Base-by-base conservation (phyloP, 345 rosid genomes). In the Linum trigynum region DNA sequence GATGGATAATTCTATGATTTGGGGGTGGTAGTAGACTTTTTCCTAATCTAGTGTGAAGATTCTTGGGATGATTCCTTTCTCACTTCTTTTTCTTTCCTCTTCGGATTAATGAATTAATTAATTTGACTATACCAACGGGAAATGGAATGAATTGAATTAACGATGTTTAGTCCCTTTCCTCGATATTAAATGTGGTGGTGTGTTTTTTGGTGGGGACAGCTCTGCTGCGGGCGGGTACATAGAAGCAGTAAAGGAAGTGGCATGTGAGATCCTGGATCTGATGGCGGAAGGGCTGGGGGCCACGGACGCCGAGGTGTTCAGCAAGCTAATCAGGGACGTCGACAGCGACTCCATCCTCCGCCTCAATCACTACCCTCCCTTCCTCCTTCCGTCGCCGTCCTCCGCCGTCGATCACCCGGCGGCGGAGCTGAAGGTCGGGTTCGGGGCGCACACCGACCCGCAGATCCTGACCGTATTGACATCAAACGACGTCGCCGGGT, bases 391-490 rank as follows among this genome's bases (percentile, higher is more conserved):
- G 76, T 75, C 84, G 43, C 40, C 71, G 75, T 35, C 55, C 32
- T 23, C 32, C 43, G 39, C 68, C 60, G 7, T 36, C 59, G 64
- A 16, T 59, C 70, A 37, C 66, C 72, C 15, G 56, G 41, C 16
- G 55, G 72, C 50, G 8, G 14, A 55, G 59, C 6, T 55, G 69
- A 75, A 79, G 58, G 76, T 90, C 32, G 99, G 99, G 7, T 84
- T 94, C 16, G 99, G 99, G 2, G 99, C 87, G 76, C 97, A 94
- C 67, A 85, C 97, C 38, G 99, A 94, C 87, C 99, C 97, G 78
- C 99, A 94, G 90, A 94, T 94, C 75, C 51, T 94, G 74, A 91
- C 99, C 66, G 64, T 94, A 57, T 57, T 94, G 41, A 66, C 92
- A 80, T 94, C 99, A 69, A 94, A 94, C 90, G 96, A 87, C 37